Base-by-base conservation (phyloP, 371 early-diverging fungal species). In the Syncephalastrum sp. region DNA sequence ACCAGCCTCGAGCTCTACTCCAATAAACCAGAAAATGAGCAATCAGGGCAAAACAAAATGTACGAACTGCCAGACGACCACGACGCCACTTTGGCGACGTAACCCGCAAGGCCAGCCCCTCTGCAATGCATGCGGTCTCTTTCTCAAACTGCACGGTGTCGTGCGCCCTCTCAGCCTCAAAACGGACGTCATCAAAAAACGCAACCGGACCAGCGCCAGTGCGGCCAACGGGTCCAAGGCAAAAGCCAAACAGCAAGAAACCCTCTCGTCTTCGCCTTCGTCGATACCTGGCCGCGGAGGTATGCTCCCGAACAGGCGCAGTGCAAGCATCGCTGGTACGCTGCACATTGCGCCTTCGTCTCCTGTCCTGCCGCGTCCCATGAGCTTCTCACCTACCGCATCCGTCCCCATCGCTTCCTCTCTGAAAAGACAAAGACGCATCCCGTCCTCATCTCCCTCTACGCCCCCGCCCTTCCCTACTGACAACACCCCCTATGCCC, bases 1-100 rank as follows among this genome's bases (percentile, higher is more conserved):
- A 43, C 70, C 70, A 19, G 53, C 54, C 15, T 17, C 19, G 53
- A 14, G 54, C 53, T 12, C 50, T 21, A 5, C 42, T 42, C 43
- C 15, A 21, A 61, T 44, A 25, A 42, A 46, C 38, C 52, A 23
- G 57, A 65, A 5, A 42, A 54, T 13, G 6, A 54, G 19, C 43
- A 54, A 23, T 27, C 33, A 44, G 21, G n/a, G 23, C 41, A 56
- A 42, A 13, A 75, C 75, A 25, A 74, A 72, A 43, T 99, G 99
- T 70, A 82, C 84, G 43, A 97, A 99, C 82, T 99, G 99, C 75
- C 63, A 77, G 19, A 94, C 95, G 5, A 90, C 87, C 0, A 88
- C 81, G 5, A 99, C 99, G 0, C 97, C 99, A 1, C 84, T 97
- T 16, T 99, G 99, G 99, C 85, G 99, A 33, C 83, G 97, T 45